A percentile compares a stretch with the other conserved stretches of the same genome.
These are phyloP conservation scores for Moringa oleifera DNA, from an alignment of 345 rosid species.

Conservation along the genomic window DNA sequence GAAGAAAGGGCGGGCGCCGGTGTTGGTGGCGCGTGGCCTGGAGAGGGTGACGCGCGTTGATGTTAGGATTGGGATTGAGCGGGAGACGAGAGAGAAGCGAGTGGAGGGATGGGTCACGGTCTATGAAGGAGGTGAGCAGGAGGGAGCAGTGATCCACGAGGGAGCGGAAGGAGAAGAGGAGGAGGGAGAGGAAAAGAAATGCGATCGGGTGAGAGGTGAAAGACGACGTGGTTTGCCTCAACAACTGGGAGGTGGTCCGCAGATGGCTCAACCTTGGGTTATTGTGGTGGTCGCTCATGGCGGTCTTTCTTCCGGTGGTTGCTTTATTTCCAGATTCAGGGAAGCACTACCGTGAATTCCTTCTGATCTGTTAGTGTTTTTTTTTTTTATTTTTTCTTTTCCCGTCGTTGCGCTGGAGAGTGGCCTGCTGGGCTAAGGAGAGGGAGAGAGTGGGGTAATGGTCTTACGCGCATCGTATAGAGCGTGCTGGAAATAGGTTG, in stretches of 20 bases:
- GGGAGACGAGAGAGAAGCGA: constrained; percentile 83
- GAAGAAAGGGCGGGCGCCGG: constrained; percentile 72
- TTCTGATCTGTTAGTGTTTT: neutral
- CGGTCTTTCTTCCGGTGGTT: constrained; percentile 21
- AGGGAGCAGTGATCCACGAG: constrained; percentile 67
- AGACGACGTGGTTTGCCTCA: constrained; percentile 41
- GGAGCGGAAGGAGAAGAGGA: constrained; percentile 77
- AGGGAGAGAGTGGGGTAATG: too few relatives aligned
- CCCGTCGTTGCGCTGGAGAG: too few relatives aligned
- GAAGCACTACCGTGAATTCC: neutral
- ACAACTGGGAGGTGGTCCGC: constrained; percentile 56
- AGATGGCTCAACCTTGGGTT: constrained; percentile 48
- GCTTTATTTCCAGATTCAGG: neutral
- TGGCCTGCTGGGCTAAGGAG: too few relatives aligned
- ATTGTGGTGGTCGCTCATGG: constrained; percentile 63
- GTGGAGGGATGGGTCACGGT: constrained; percentile 76
- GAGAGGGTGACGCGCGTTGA: constrained; percentile 13
- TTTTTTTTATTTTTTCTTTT: constrained; percentile 6
- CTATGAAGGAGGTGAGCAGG: constrained; percentile 66
- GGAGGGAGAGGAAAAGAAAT: constrained; percentile 62
- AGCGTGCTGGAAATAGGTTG: too few relatives aligned
- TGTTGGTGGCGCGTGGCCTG: constrained; percentile 27
- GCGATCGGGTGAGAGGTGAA: constrained; percentile 51
- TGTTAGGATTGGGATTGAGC: constrained; percentile 27
- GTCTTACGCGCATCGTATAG: too few relatives aligned